These are phyloP conservation scores for Phialocephala sp. DNA, from an alignment of 2,329 filamentous ascomycete genomes.

Conservation along the genomic window DNA sequence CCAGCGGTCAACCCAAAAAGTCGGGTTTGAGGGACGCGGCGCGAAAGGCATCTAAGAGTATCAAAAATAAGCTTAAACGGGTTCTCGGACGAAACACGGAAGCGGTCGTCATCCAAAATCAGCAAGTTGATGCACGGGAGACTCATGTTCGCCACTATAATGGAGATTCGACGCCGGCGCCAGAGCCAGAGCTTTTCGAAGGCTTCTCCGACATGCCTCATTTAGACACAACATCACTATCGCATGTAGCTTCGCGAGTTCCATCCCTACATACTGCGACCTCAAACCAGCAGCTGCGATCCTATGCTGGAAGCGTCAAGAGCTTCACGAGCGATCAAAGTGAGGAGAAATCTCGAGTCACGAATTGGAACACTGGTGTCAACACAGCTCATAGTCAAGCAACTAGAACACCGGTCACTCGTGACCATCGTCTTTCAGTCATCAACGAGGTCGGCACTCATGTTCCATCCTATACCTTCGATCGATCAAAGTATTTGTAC, in stretches of 20 bases:
- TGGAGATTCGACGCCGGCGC: slow-evolving; percentile 34
- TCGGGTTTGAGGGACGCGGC: slow-evolving; percentile 56
- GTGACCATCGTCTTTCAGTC: slow-evolving; percentile 65
- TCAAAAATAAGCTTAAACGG: slow-evolving; percentile 66
- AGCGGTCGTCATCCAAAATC: slow-evolving; percentile 50
- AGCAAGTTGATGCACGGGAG: slow-evolving; percentile 56
- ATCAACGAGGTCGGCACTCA: slow-evolving; percentile 63
- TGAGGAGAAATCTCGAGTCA: slow-evolving; percentile 68
- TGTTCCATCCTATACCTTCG: slow-evolving; percentile 48
- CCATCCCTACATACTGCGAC: slow-evolving; percentile 57
- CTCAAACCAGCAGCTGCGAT: slow-evolving; percentile 54
- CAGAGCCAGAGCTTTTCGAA: slow-evolving; percentile 43
- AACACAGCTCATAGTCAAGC: slow-evolving; percentile 54
- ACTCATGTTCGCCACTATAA: slow-evolving; percentile 39
- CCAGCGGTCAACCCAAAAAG: slow-evolving; percentile 37
- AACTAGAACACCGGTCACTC: slow-evolving; percentile 42
- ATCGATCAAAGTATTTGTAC: slow-evolving; percentile 35
- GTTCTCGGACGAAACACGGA: slow-evolving; percentile 55
- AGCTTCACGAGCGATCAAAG: slow-evolving; percentile 49
- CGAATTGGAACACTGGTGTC: slow-evolving; percentile 72
- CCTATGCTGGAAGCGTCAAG: slow-evolving; percentile 60
- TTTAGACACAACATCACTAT: slow-evolving; percentile 52
- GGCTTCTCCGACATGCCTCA: slow-evolving; percentile 44
- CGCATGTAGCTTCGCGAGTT: slow-evolving; percentile 54
- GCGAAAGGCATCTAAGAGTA: slow-evolving; percentile 64